Evolutionary conservation across 1,284 basidiomycete genomes (phyloP).

Genomic region (Fomes fomentarius): DNA sequence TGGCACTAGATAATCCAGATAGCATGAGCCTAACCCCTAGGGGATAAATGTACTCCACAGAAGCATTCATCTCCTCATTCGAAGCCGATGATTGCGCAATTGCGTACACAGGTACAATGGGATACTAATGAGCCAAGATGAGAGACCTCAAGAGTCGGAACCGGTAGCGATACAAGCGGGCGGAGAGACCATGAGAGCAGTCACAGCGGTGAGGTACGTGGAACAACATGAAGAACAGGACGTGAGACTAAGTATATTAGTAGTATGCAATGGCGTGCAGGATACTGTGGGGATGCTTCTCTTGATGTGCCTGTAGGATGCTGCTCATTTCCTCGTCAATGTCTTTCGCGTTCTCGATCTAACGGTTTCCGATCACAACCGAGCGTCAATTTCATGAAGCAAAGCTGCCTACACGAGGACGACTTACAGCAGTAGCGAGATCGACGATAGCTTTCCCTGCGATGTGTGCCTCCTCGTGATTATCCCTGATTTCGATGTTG

Average conservation of each 20-base stretch:
- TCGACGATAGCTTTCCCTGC: constrained; percentile 96
- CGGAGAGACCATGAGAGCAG: constrained; percentile 1
- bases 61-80: constrained; percentile 4
- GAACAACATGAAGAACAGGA: neutral
- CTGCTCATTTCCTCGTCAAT: constrained; percentile 90
- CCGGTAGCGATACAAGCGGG: constrained; percentile 19
- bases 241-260: constrained; percentile 41
- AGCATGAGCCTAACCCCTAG: neutral
- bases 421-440: constrained; percentile 84
- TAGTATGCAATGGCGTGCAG: constrained; percentile 93
- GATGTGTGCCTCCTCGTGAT: constrained; percentile 96
- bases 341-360: constrained; percentile 89
- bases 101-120: constrained; percentile 3
- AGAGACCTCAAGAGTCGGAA: neutral
- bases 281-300: constrained; percentile 89
- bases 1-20: constrained; percentile 7
- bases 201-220: neutral
- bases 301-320: constrained; percentile 85
- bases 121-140: neutral
- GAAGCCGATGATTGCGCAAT: constrained; percentile 16
- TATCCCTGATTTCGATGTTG: constrained; percentile 99
- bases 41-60: constrained; percentile 1
- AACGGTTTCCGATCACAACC: neutral
- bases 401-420: neutral
- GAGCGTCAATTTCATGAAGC: neutral